Conservation (phyloP, 495 filamentous ascomycete species). For the Hypoxylon perforatum region DNA sequence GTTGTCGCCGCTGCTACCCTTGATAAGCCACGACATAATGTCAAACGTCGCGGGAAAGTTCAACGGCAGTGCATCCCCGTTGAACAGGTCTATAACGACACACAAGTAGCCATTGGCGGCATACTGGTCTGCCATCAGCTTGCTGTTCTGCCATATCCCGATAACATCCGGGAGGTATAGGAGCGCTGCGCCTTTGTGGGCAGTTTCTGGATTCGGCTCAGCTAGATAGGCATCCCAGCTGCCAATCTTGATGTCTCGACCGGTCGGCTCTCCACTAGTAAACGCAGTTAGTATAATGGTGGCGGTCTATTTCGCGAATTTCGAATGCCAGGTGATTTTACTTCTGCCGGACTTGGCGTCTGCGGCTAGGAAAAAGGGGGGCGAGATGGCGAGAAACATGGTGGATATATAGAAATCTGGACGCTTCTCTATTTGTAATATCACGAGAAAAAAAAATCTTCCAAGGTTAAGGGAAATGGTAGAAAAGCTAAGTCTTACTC, state of each 20-base stretch:
- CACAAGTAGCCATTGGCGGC: conserved; percentile 83
- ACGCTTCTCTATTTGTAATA: too few relatives aligned
- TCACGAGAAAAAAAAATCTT: too few relatives aligned
- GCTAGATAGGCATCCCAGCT: conserved; percentile 61
- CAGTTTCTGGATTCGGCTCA: conserved; percentile 51
- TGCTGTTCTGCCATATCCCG: conserved; percentile 76
- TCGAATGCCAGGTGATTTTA: too few relatives aligned
- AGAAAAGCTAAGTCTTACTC: conserved; percentile 43
- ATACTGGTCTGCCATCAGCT: conserved; percentile 84
- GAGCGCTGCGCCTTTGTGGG: conserved; percentile 61
- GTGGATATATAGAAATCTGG: not conserved
- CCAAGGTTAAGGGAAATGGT: too few relatives aligned
- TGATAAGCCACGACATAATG: conserved; percentile 66
- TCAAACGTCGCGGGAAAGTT: conserved; percentile 68
- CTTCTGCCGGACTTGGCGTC: too few relatives aligned
- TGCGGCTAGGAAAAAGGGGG: too few relatives aligned
- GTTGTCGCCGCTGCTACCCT: conserved; percentile 57
- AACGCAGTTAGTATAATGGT: conserved; percentile 9
- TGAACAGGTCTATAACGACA: conserved; percentile 79
- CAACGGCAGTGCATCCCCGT: conserved; percentile 70
- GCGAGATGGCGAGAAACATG: not conserved
- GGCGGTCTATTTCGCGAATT: too few relatives aligned
- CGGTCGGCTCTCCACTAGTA: conserved; percentile 49
- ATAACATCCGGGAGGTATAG: conserved; percentile 72
- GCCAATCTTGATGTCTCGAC: conserved; percentile 54